Conservation (phyloP, 495 filamentous ascomycete genomes). For the Aspergillus ostianus region DNA sequence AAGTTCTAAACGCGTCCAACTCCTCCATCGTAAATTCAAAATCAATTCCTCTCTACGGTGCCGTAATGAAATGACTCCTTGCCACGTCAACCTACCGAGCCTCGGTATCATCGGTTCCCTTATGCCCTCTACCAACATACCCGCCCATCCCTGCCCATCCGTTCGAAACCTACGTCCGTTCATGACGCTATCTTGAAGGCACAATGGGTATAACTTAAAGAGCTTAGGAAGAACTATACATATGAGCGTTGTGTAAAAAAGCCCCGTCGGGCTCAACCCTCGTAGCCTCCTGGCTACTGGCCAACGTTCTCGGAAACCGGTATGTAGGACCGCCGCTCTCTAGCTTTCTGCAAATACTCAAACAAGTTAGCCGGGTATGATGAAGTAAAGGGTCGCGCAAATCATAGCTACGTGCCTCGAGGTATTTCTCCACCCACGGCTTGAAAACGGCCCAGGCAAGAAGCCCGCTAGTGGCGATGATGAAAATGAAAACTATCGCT, state of each 20-base stretch:
- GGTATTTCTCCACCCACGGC: constrained; percentile 60
- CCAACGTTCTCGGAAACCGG: constrained; percentile 34
- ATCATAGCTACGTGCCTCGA: constrained; percentile 44
- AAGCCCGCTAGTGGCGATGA: constrained; percentile 79
- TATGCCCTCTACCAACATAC: no score
- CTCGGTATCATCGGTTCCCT: no score
- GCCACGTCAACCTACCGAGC: neutral
- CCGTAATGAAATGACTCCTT: neutral
- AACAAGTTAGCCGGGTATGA: neutral
- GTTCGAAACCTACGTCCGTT: neutral
- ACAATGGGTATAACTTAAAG: neutral
- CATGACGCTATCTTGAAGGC: neutral
- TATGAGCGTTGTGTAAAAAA: neutral
- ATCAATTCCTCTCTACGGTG: neutral
- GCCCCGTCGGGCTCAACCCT: neutral
- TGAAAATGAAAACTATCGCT: constrained; percentile 89
- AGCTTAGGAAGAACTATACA: neutral
- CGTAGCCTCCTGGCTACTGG: constrained; percentile 6
- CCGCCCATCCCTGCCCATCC: no score
- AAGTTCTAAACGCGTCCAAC: neutral
- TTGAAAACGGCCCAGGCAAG: constrained; percentile 75
- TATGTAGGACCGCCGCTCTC: constrained; percentile 46
- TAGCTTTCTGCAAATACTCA: constrained; percentile 29
- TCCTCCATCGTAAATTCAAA: neutral
- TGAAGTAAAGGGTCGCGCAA: neutral